Percentiles rank a stretch among this genome's conserved stretches.
These are phyloP conservation scores for Sporothrix globosa DNA, from an alignment of 2,329 filamentous ascomycete species.

Conservation along the genomic window DNA sequence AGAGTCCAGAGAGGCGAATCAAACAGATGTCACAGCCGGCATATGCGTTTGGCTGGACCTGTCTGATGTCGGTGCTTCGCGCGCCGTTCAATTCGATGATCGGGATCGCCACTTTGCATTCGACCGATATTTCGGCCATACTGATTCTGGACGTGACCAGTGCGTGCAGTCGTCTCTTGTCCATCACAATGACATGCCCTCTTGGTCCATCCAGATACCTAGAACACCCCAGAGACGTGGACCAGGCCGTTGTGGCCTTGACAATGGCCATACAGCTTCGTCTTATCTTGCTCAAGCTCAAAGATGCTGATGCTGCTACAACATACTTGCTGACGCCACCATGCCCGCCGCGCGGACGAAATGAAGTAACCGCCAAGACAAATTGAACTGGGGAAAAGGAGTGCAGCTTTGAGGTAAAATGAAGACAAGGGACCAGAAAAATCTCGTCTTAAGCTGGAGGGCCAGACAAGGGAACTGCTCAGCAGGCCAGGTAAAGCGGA, in stretches of 20 bases:
- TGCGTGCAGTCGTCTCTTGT: neutral
- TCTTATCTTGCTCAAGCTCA: neutral
- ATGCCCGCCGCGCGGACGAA: neutral
- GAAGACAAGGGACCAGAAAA: neutral
- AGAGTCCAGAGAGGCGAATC: too few species aligned
- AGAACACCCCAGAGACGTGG: neutral
- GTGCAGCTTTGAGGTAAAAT: neutral
- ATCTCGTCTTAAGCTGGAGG: too few species aligned
- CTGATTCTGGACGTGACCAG: neutral
- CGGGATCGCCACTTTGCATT: conserved; percentile 1
- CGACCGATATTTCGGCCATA: neutral
- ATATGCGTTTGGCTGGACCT: too few species aligned
- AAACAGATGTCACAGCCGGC: too few species aligned
- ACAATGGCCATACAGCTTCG: neutral
- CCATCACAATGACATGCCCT: neutral
- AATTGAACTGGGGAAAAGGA: neutral
- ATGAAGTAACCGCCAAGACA: neutral
- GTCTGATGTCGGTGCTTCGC: neutral
- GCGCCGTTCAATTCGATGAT: neutral
- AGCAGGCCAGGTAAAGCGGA: neutral
- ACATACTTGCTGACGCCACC: conserved; percentile 13
- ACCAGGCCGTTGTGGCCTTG: neutral
- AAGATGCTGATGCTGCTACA: neutral
- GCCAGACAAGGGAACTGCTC: neutral
- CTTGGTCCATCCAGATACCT: neutral